Percentiles rank a stretch among this genome's conserved stretches.
Evolutionary conservation across 345 rosid genomes (phyloP).

Genomic region (Linum tenue): DNA sequence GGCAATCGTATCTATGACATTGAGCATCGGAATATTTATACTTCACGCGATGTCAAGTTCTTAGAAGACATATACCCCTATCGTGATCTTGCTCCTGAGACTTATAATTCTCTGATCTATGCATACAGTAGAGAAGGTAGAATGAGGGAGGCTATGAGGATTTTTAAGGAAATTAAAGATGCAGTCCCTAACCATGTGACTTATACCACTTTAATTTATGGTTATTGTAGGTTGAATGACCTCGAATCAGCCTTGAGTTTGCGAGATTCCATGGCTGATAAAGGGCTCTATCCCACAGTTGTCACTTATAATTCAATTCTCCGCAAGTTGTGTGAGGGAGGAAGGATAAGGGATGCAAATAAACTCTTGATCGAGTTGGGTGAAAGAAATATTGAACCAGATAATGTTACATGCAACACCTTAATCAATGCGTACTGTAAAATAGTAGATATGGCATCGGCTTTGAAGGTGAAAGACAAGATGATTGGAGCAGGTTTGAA

Average conservation of each 20-base stretch:
- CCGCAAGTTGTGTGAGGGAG: constrained; percentile 69
- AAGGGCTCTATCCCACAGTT: constrained; percentile 60
- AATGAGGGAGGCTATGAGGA: constrained; percentile 75
- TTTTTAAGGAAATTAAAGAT: constrained; percentile 62
- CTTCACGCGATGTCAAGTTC: too few relatives aligned
- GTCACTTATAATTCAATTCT: constrained; percentile 73
- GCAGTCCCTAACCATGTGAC: constrained; percentile 59
- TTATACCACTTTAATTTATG: constrained; percentile 78
- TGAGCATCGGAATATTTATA: too few relatives aligned
- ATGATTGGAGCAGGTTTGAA: constrained; percentile 73
- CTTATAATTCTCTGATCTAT: constrained; percentile 69
- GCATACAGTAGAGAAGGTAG: constrained; percentile 85
- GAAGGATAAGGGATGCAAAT: constrained; percentile 77
- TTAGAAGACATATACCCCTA: too few relatives aligned
- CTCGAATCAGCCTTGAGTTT: constrained; percentile 68
- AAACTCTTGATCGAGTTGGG: constrained; percentile 69
- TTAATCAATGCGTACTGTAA: constrained; percentile 85
- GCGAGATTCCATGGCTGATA: constrained; percentile 57
- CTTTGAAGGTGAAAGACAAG: constrained; percentile 70
- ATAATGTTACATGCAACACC: constrained; percentile 79
- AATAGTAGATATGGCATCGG: constrained; percentile 69
- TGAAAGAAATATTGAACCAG: constrained; percentile 63
- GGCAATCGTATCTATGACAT: too few relatives aligned
- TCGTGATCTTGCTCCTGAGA: too few relatives aligned
- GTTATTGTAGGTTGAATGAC: constrained; percentile 69